Percentiles rank a stretch among this genome's conserved stretches.
Evolutionary conservation across 2,329 filamentous ascomycete genomes (phyloP).

Genomic region (Claviceps sp.): DNA sequence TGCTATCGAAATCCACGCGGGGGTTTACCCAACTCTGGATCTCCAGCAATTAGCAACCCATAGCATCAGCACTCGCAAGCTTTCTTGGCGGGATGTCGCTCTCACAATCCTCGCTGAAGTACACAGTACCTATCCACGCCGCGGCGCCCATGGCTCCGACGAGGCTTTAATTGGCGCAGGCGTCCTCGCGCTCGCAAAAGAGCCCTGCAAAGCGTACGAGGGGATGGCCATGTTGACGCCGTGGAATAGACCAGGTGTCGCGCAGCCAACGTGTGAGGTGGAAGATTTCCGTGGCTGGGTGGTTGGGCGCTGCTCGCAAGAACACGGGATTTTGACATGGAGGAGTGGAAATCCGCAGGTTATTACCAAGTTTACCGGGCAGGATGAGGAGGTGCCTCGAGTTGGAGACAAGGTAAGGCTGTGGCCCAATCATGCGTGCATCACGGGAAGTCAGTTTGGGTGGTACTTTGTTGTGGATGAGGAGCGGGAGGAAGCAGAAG

Average conservation of each 20-base stretch:
- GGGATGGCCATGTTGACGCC: conserved; percentile 58
- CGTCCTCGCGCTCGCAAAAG: conserved; percentile 55
- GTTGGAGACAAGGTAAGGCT: conserved; percentile 56
- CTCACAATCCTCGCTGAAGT: conserved; percentile 61
- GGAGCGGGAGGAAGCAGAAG: conserved; percentile 34
- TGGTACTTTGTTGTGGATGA: conserved; percentile 67
- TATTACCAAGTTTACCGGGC: conserved; percentile 5
- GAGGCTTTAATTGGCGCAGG: conserved; percentile 61
- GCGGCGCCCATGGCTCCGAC: conserved; percentile 31
- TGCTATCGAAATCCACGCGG: conserved; percentile 57
- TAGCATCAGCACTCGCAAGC: conserved; percentile 30
- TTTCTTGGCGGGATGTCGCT: conserved; percentile 45
- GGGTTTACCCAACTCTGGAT: conserved; percentile 64
- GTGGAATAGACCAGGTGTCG: conserved; percentile 30
- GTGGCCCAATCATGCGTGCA: conserved; percentile 74
- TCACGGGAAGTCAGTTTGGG: conserved; percentile 55
- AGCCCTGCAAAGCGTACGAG: conserved; percentile 58
- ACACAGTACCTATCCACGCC: conserved; percentile 50
- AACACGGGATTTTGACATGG: conserved; percentile 63
- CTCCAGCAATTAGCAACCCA: conserved; percentile 67
- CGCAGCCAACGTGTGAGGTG: conserved; percentile 14
- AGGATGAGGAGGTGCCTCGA: conserved; percentile 21
- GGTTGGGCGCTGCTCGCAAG: conserved; percentile 60
- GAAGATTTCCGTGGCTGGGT: conserved; percentile 44
- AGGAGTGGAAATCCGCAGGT: conserved; percentile 16